phyloP scores from a whole-genome alignment of 2,329 filamentous ascomycete species.

The Aspergillus quadrilineatus region DNA sequence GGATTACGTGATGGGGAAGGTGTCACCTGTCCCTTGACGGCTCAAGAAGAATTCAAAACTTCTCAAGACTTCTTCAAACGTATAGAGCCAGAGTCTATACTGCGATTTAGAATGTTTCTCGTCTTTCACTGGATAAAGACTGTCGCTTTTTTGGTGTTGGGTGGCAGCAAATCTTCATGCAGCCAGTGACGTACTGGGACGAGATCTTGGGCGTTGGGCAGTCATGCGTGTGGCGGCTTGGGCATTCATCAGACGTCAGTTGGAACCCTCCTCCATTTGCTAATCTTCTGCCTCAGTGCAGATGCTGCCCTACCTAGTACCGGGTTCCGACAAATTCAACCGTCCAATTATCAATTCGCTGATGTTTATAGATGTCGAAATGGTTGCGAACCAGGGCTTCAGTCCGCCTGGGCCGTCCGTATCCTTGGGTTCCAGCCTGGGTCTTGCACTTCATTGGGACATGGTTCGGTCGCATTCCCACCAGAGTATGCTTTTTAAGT shows the following conservation, averaged over 20 bases:
- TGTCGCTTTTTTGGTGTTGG: not conserved
- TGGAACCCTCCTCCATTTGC: not conserved
- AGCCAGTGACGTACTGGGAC: conserved; percentile 8
- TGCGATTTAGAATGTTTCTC: not conserved
- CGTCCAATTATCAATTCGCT: not conserved
- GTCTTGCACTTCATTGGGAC: not conserved
- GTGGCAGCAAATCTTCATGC: not conserved
- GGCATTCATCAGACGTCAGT: conserved; percentile 26
- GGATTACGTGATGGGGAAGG: conserved; percentile 5
- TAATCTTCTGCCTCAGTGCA: not conserved
- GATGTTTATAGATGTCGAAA: not conserved
- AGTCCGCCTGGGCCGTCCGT: conserved; percentile 15
- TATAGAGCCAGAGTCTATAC: not conserved
- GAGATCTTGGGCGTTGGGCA: conserved; percentile 33
- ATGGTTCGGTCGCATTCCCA: not conserved
- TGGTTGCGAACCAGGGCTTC: conserved; percentile 13
- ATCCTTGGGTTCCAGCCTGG: not conserved
- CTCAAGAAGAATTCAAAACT: not conserved
- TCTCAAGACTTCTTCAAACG: not conserved
- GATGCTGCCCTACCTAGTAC: not conserved
- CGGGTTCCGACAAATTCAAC: not conserved
- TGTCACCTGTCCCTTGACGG: not conserved
- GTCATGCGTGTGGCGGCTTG: conserved; percentile 37
- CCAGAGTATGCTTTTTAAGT: not conserved
- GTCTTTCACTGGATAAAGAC: not conserved